Evolutionary conservation across 176 grass and related monocot genomes (phyloP).

Genomic region (Cenchrus purpureus): DNA sequence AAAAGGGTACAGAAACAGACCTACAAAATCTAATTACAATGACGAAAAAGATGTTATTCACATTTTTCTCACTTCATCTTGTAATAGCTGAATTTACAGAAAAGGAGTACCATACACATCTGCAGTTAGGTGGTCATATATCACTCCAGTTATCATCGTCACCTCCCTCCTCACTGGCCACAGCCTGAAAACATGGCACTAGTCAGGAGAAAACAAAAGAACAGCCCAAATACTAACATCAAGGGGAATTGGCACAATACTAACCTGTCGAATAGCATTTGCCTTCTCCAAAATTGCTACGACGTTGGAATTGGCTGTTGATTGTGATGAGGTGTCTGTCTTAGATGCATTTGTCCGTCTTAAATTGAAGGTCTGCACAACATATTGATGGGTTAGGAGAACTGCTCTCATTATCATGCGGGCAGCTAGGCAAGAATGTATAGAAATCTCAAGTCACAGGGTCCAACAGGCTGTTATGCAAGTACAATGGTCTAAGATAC

Average conservation of each 20-base stretch:
- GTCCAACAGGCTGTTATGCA: not conserved
- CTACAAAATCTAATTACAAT: slow-evolving; percentile 88
- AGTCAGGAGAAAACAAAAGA: slow-evolving; percentile 39
- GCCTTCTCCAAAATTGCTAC: slow-evolving; percentile 96
- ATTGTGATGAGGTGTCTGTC: slow-evolving; percentile 51
- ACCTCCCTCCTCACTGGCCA: slow-evolving; percentile 87
- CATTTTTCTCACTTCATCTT: slow-evolving; percentile 62
- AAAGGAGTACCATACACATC: slow-evolving; percentile 44
- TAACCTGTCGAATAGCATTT: slow-evolving; percentile 97
- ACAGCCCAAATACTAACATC: not conserved
- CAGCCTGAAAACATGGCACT: slow-evolving; percentile 66
- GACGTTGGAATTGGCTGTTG: slow-evolving; percentile 67
- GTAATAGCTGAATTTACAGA: slow-evolving; percentile 59
- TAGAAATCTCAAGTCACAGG: slow-evolving; percentile 16
- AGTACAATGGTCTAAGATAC: slow-evolving; percentile 46
- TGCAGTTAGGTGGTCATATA: slow-evolving; percentile 55
- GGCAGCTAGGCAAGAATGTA: not conserved
- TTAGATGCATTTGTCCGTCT: slow-evolving; percentile 67
- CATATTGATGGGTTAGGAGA: slow-evolving; percentile 9
- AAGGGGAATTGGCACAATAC: slow-evolving; percentile 15
- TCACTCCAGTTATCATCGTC: slow-evolving; percentile 99
- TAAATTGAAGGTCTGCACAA: slow-evolving; percentile 89
- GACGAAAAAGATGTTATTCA: slow-evolving; percentile 78
- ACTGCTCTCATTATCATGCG: not conserved
- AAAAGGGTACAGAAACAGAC: slow-evolving; percentile 38